phyloP scores from a whole-genome alignment of 441 rosid genomes.

The Pelargonium myrrhifolium region DNA sequence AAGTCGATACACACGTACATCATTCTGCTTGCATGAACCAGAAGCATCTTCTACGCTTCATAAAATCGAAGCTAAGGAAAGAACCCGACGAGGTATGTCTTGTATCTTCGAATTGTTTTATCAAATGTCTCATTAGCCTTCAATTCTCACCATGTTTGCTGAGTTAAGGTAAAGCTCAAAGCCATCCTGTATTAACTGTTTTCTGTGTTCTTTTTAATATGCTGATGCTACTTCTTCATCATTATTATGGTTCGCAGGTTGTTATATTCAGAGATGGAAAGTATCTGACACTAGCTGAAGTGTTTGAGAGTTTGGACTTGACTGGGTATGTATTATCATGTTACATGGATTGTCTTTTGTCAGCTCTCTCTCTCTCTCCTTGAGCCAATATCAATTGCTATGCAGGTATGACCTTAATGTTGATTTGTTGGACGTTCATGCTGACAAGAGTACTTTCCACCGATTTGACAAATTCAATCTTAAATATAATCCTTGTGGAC shows the following conservation, averaged over 20 bases:
- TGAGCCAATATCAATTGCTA: constrained; percentile 9
- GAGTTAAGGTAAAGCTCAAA: background rate
- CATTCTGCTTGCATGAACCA: constrained; percentile 85
- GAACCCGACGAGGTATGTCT: constrained; percentile 63
- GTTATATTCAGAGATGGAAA: constrained; percentile 78
- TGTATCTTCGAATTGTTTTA: constrained; percentile 1
- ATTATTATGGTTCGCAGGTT: constrained; percentile 32
- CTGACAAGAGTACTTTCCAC: constrained; percentile 72
- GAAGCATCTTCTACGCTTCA: constrained; percentile 67
- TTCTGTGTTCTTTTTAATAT: background rate
- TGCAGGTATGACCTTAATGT: constrained; percentile 66
- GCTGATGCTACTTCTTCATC: constrained; percentile 1
- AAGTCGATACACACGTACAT: constrained; percentile 75
- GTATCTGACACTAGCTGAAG: constrained; percentile 59
- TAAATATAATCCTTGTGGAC: constrained; percentile 77
- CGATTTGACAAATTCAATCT: constrained; percentile 75
- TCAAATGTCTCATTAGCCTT: background rate
- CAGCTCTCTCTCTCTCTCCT: background rate
- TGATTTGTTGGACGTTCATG: constrained; percentile 75
- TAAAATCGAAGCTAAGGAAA: constrained; percentile 58
- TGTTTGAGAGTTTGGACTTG: constrained; percentile 68
- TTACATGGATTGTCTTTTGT: constrained; percentile 1
- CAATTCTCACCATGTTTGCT: constrained; percentile 7
- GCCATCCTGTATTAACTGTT: background rate
- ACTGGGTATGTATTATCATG: constrained; percentile 37